phyloP scores from a whole-genome alignment of 2,329 filamentous ascomycete genomes.

The Trichoderma guizhouense region DNA sequence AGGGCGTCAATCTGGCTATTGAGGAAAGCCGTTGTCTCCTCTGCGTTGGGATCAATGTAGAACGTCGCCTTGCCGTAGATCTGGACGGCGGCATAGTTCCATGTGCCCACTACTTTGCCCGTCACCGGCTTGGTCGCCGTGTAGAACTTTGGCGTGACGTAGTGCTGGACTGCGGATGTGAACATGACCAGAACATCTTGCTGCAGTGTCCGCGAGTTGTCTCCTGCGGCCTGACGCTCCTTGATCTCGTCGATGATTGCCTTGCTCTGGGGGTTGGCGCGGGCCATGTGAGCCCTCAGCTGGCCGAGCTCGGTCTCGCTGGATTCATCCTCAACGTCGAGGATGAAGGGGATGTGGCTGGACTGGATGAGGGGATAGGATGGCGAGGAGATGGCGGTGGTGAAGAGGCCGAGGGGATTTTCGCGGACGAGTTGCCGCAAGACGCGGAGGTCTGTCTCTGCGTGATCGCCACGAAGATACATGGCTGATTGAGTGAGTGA shows the following conservation, averaged over 20 bases:
- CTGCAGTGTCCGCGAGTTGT: constrained; percentile 28
- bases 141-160: constrained; percentile 68
- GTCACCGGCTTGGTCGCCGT: constrained; percentile 59
- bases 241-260: constrained; percentile 50
- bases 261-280: constrained; percentile 62
- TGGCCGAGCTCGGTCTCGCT: constrained; percentile 39
- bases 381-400: constrained; percentile 55
- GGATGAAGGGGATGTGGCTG: constrained; percentile 58
- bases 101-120: constrained; percentile 67
- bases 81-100: constrained; percentile 67
- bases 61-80: constrained; percentile 57
- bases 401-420: constrained; percentile 61
- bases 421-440: constrained; percentile 56
- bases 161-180: constrained; percentile 56
- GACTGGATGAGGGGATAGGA: constrained; percentile 51
- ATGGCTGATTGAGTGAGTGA: constrained; percentile 38
- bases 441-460: constrained; percentile 45
- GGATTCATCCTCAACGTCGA: constrained; percentile 46
- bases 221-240: not conserved
- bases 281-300: constrained; percentile 61
- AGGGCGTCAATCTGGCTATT: constrained; percentile 51
- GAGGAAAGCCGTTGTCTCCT: constrained; percentile 47
- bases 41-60: constrained; percentile 47
- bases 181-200: constrained; percentile 63
- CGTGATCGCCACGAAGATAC: constrained; percentile 56